phyloP scores from a whole-genome alignment of 2,329 filamentous ascomycete species.

The Pleurostoma richardsiae region DNA sequence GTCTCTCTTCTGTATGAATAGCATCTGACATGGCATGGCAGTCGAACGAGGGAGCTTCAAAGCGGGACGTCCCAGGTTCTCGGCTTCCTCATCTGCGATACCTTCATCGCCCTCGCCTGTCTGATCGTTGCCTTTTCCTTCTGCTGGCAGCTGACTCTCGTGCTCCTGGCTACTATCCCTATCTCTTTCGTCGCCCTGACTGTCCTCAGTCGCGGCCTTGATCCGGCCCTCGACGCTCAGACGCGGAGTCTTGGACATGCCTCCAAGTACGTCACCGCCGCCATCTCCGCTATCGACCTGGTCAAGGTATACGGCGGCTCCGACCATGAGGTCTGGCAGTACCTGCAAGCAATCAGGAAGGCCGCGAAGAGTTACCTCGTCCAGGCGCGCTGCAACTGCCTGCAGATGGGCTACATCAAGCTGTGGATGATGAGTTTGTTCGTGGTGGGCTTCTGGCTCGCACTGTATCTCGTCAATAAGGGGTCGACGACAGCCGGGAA shows the following conservation, averaged over 20 bases:
- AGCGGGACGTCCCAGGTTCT: slow-evolving; percentile 74
- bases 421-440: slow-evolving; percentile 77
- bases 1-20: neutral
- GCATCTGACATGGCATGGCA: slow-evolving; percentile 27
- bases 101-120: slow-evolving; percentile 60
- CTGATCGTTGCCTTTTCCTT: slow-evolving; percentile 69
- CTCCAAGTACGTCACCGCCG: slow-evolving; percentile 65
- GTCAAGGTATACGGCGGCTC: slow-evolving; percentile 85
- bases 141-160: slow-evolving; percentile 79
- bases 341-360: slow-evolving; percentile 48
- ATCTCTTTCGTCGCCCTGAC: slow-evolving; percentile 57
- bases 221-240: slow-evolving; percentile 64
- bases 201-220: slow-evolving; percentile 55
- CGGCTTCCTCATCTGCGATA: slow-evolving; percentile 61
- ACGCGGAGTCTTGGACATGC: slow-evolving; percentile 62
- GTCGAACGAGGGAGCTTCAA: slow-evolving; percentile 79
- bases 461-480: slow-evolving; percentile 60
- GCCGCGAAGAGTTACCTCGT: slow-evolving; percentile 60
- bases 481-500: slow-evolving; percentile 56
- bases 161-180: slow-evolving; percentile 70
- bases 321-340: slow-evolving; percentile 62
- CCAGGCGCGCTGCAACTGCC: slow-evolving; percentile 63
- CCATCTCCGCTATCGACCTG: slow-evolving; percentile 70
- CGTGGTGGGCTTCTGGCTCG: slow-evolving; percentile 87
- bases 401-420: slow-evolving; percentile 69